Percentiles rank a stretch among this genome's conserved stretches.
Conservation (phyloP, 2,329 filamentous ascomycete species). For the Fusarium albosuccineum region DNA sequence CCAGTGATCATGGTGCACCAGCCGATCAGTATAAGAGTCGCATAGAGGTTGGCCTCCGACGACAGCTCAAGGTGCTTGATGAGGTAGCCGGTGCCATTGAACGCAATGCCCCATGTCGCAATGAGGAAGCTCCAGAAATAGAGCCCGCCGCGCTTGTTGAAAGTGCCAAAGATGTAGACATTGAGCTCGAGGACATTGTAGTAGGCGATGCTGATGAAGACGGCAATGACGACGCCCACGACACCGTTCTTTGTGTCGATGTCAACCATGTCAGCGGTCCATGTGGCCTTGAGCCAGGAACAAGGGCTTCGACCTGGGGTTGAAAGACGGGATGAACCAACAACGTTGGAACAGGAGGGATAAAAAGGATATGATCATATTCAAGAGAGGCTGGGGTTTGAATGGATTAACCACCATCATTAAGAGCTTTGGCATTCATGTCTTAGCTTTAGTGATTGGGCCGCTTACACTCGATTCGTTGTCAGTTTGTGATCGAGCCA, state of each 20-base stretch:
- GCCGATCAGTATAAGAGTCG: conserved; percentile 47
- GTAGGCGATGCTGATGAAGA: conserved; percentile 46
- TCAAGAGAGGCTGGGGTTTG: too few species aligned
- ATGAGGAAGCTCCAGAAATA: conserved; percentile 56
- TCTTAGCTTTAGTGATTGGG: too few species aligned
- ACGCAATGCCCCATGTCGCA: conserved; percentile 50
- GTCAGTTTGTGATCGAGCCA: too few species aligned
- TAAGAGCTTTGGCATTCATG: too few species aligned
- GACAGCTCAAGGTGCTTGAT: conserved; percentile 52
- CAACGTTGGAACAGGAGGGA: too few species aligned
- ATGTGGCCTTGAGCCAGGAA: too few species aligned
- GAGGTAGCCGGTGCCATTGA: conserved; percentile 58
- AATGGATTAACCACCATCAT: too few species aligned
- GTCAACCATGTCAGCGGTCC: too few species aligned
- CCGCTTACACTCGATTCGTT: too few species aligned
- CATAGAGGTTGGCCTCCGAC: conserved; percentile 27
- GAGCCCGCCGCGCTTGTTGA: conserved; percentile 49
- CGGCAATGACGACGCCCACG: conserved; percentile 35
- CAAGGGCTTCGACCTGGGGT: too few species aligned
- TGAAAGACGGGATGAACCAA: too few species aligned
- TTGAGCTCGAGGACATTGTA: conserved; percentile 55
- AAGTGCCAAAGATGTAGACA: conserved; percentile 49
- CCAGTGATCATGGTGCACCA: conserved; percentile 68
- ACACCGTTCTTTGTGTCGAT: conserved; percentile 7
- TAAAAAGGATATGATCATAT: too few species aligned